phyloP scores from a whole-genome alignment of 2,329 filamentous ascomycete genomes.

The Tolypocladium tundrense region DNA sequence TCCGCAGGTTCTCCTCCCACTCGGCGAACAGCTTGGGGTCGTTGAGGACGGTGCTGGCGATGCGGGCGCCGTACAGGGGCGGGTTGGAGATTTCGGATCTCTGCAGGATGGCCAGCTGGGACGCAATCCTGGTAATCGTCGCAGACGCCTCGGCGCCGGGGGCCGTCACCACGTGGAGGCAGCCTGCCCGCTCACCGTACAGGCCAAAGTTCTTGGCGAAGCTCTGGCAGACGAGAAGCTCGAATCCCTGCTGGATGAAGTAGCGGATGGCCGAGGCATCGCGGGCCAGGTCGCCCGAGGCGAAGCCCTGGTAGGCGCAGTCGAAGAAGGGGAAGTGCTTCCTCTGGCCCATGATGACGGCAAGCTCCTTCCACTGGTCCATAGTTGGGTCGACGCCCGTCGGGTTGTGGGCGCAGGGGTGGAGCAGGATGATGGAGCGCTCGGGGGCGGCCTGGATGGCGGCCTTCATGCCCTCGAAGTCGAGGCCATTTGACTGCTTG shows the following conservation, averaged over 20 bases:
- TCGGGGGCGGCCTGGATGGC: conserved; percentile 61
- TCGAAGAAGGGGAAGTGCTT: conserved; percentile 98
- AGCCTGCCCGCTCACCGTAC: conserved; percentile 91
- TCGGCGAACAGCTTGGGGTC: conserved; percentile 71
- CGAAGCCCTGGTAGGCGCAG: conserved; percentile 95
- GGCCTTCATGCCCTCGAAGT: conserved; percentile 79
- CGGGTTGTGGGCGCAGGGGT: conserved; percentile 96
- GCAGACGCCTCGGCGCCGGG: conserved; percentile 57
- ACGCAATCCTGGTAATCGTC: conserved; percentile 57
- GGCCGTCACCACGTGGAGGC: conserved; percentile 84
- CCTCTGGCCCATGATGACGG: conserved; percentile 62
- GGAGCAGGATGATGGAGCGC: conserved; percentile 78
- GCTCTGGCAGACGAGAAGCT: conserved; percentile 79
- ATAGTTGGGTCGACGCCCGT: conserved; percentile 91
- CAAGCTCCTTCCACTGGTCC: conserved; percentile 90
- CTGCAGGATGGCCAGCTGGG: conserved; percentile 87
- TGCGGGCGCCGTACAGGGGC: conserved; percentile 84
- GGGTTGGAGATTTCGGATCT: conserved; percentile 97
- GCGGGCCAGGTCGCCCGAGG: conserved; percentile 73
- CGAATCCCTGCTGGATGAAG: conserved; percentile 87
- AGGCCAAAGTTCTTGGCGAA: conserved; percentile 98
- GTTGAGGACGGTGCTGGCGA: conserved; percentile 77
- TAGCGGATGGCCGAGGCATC: conserved; percentile 91
- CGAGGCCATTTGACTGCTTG: conserved; percentile 77
- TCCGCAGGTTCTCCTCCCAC: conserved; percentile 85